Conservation (phyloP, 1,284 basidiomycete genomes). For the Irpex rosettiformis region DNA sequence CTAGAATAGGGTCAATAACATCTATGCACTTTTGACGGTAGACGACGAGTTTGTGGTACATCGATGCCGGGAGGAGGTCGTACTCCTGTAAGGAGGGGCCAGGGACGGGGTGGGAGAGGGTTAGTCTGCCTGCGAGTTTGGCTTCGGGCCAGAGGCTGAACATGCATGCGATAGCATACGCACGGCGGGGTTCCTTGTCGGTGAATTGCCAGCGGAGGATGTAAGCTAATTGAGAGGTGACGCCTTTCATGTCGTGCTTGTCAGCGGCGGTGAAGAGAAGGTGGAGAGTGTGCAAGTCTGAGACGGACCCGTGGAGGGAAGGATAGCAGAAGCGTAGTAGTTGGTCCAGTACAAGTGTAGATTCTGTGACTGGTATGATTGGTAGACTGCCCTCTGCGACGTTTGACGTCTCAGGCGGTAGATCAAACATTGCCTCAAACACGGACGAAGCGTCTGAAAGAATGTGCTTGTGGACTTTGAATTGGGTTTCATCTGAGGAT, state of each 20-base stretch:
- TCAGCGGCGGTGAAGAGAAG: constrained; percentile 11
- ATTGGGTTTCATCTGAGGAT: constrained; percentile 21
- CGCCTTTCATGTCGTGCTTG: constrained; percentile 10
- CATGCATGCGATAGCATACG: constrained; percentile 6
- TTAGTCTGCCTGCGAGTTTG: constrained; percentile 11
- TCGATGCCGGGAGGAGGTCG: constrained; percentile 1
- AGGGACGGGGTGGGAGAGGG: constrained; percentile 9
- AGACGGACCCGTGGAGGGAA: constrained; percentile 4
- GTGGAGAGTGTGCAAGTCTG: constrained; percentile 5
- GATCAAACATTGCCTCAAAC: constrained; percentile 13
- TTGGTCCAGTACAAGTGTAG: constrained; percentile 2
- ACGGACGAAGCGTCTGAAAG: constrained; percentile 21
- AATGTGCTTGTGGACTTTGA: constrained; percentile 17
- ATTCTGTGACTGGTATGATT: constrained; percentile 7
- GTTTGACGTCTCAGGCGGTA: not conserved
- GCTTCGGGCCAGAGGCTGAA: constrained; percentile 12
- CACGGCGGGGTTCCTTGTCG: constrained; percentile 4
- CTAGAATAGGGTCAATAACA: not conserved
- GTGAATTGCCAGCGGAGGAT: constrained; percentile 1
- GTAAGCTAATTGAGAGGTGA: constrained; percentile 8
- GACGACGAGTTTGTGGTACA: constrained; percentile 7
- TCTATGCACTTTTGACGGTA: constrained; percentile 7
- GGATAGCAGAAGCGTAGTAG: constrained; percentile 11
- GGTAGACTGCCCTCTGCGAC: not conserved
- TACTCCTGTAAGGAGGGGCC: constrained; percentile 1